Evolutionary conservation across 179 eudicot genomes (phyloP), one percentile per base, ranked within the genome.

Genomic region (Silene vulgaris): DNA sequence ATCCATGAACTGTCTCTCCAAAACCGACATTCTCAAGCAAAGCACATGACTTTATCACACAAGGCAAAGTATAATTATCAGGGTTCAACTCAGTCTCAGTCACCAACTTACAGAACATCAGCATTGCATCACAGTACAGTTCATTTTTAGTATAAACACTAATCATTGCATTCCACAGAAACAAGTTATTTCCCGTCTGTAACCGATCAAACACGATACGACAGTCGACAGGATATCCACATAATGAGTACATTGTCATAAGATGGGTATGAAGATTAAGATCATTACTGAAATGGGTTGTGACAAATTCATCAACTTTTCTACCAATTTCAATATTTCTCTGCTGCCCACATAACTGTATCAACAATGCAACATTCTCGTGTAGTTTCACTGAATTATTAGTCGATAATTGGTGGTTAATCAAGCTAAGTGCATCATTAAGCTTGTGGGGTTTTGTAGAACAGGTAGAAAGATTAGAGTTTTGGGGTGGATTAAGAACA

Each of bases 21-120:
- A 80, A 45, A 16, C 81, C 84, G 69, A 82, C 35, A 72, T 83
- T 81, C 76, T 50, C 17, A 64, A 80, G 45, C 83, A 84, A 87
- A 48, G 73, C 89, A 79, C 90, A 84, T 5, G 89, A 81, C 76
- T 89, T 89, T 35, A 90, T 74, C 37, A 89, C 90, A 77, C 90
- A 87, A 62, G 96, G 91, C 54, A 89, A 74, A 45, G 92, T 89
- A 64, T 89, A 90, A 74, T 85, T 89, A 78, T 90, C 93, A 37
- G 90, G 90, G 6, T 64, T 73, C 76, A 79, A 60, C 12, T 73
- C 82, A 12, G 84, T 72, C 5, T 26, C 68, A 1, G 79, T 35
- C 30, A 90, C 69, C 29, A 90, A 57, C 69, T 86, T 82, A 71
- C 73, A 16, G 35, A 89, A 89, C 65, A 80, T 0, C 35, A 75